phyloP scores from a whole-genome alignment of 2,329 filamentous ascomycete genomes.

The Alternaria burnsii region DNA sequence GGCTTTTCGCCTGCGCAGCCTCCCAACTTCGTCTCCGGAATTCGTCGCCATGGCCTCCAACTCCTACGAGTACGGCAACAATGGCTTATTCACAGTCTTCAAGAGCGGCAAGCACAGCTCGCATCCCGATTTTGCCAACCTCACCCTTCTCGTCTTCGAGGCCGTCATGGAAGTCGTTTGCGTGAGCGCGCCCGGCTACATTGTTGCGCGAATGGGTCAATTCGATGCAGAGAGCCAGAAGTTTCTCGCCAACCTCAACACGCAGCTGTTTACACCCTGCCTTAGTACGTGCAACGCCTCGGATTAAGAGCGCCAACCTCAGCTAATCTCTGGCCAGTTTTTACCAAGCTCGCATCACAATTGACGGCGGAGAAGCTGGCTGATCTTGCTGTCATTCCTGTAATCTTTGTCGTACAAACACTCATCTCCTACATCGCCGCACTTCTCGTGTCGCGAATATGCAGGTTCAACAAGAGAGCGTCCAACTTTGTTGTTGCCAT shows the following conservation, averaged over 20 bases:
- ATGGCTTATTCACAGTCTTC: slow-evolving; percentile 38
- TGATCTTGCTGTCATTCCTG: slow-evolving; percentile 92
- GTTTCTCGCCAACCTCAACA: slow-evolving; percentile 94
- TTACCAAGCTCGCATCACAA: slow-evolving; percentile 95
- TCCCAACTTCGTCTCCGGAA: slow-evolving; percentile 27
- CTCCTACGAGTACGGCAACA: slow-evolving; percentile 42
- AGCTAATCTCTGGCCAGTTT: slow-evolving; percentile 67
- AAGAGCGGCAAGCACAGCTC: slow-evolving; percentile 49
- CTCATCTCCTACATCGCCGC: slow-evolving; percentile 84
- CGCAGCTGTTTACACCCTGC: slow-evolving; percentile 95
- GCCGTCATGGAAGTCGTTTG: slow-evolving; percentile 95
- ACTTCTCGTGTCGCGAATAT: slow-evolving; percentile 73
- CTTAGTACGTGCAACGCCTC: slow-evolving; percentile 68
- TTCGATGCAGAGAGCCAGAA: slow-evolving; percentile 97
- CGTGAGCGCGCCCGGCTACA: slow-evolving; percentile 91
- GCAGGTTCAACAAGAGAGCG: slow-evolving; percentile 83
- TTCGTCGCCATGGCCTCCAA: slow-evolving; percentile 48
- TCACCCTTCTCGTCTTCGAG: slow-evolving; percentile 87
- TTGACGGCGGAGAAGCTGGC: slow-evolving; percentile 88
- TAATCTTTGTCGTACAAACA: slow-evolving; percentile 91
- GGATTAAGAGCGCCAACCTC: not conserved
- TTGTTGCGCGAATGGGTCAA: slow-evolving; percentile 87
- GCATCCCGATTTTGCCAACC: slow-evolving; percentile 72
- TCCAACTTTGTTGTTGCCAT: slow-evolving; percentile 96
- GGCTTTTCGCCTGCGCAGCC: slow-evolving; percentile 49